Percentiles rank a stretch among this genome's conserved stretches.
phyloP scores from a whole-genome alignment of 805 yeast species.

The Barnettozyma sp. region DNA sequence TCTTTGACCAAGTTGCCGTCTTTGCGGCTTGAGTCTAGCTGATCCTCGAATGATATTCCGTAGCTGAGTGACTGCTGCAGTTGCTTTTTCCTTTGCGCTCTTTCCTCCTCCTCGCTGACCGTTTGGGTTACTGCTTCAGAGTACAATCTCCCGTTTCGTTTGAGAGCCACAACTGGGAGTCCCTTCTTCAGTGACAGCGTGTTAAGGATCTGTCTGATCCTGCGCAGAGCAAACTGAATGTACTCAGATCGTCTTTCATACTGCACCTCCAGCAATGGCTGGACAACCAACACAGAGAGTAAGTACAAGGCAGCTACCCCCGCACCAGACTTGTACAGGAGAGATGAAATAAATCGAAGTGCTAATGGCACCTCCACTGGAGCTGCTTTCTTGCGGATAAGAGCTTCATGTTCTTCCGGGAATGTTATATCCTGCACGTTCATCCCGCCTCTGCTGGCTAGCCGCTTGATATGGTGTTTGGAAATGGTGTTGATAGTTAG shows the following conservation, averaged over 20 bases:
- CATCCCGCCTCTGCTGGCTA: slow-evolving; percentile 1
- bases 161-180: slow-evolving; percentile 37
- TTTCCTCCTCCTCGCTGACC: slow-evolving; percentile 8
- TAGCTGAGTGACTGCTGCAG: slow-evolving; percentile 6
- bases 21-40: slow-evolving; percentile 2
- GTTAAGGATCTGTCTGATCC: slow-evolving; percentile 27
- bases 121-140: slow-evolving; percentile 31
- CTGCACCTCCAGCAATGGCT: slow-evolving; percentile 35
- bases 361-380: slow-evolving; percentile 20
- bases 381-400: slow-evolving; percentile 1
- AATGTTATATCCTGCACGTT: slow-evolving; percentile 14
- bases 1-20: slow-evolving; percentile 13
- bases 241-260: slow-evolving; percentile 35
- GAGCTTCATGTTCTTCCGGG: slow-evolving; percentile 16
- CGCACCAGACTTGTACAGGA: slow-evolving; percentile 33
- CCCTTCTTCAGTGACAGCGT: slow-evolving; percentile 23
- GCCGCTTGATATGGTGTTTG: no score
- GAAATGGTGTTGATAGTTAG: no score
- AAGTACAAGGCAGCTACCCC: slow-evolving; percentile 26
- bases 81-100: background rate
- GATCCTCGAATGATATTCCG: slow-evolving; percentile 15
- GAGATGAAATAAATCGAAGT: slow-evolving; percentile 18
- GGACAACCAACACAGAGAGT: slow-evolving; percentile 29
- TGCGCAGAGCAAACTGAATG: slow-evolving; percentile 24
- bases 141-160: slow-evolving; percentile 32